Base-by-base conservation (phyloP, 2,329 filamentous ascomycete species). In the Fusarium pilosicola region DNA sequence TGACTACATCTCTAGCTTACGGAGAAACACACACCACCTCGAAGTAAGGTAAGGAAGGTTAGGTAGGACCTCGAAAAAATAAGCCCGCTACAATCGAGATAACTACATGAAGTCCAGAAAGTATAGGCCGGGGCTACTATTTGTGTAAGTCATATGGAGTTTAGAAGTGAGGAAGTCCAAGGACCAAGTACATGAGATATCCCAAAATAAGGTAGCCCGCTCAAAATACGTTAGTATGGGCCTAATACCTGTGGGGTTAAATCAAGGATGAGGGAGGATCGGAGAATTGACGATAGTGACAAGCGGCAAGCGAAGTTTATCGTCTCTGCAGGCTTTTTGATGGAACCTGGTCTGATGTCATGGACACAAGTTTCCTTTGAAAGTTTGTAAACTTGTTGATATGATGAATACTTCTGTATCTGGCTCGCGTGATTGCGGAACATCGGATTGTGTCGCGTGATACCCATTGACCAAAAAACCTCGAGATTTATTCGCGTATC, bases 391-490 rank as follows among this genome's bases (percentile, higher is more conserved):
- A 28, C 22, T 62, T 36, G n/a, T 36, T 54, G 22, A 28, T 67
- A 44, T 48, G 44, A 67, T 60, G 10, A 14, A 24, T 39, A 62
- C 61, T 32, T 30, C 13, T 48, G 42, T 26, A 24, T 48, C 41
- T 32, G 39, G 52, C 56, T 66, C 48, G 26, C 32, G 34, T 49
- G 38, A 39, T n/a, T 52, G 60, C 67, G 62, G 73, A 65, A 62
- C 55, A 65, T 52, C 30, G 52, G 63, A 44, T 39, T 24, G 59
- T 68, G 63, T 75, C 75, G 69, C 67, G 65, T 77, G 73, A 76
- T 74, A 32, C 58, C 6, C 9, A 36, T 52, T 69, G 60, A 70
- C 57, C 64, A 73, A 54, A 60, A 57, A 60, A 57, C 39, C 58
- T 66, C 52, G 38, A 49, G 32, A 56, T 66, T 38, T 67, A 34